Base-by-base conservation (phyloP, 352 stramenopile genomes). In the Globisporangium nagaii region DNA sequence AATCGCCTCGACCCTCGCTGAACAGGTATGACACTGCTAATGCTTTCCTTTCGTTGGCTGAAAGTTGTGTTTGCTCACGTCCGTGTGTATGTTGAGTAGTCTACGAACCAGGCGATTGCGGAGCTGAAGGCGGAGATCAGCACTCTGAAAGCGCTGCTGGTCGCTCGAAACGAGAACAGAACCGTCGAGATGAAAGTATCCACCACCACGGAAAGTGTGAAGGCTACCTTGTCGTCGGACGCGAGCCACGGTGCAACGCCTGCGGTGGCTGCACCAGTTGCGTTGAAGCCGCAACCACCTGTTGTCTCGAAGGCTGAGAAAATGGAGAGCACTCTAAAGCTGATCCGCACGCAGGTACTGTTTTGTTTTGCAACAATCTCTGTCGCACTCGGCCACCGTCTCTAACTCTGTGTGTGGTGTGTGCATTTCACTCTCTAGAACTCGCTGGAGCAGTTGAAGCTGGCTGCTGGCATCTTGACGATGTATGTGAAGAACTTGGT, bases 401-500 rank as follows among this genome's bases (percentile, higher is more conserved):
- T 20, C 22, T 48, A 35, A 39, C 1, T 19, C 2, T 58, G 58
- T 17, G 20, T 58, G 24, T 34, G 6, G 2, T 8, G 9, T 27
- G 20, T 55, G 20, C 40, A 17, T 28, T 35, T 39, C 13, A 13
- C 20, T 39, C 32, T 52, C 24, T 48, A 93, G 82, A 93, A 93
- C 31, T 73, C 78, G 17, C 46, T 79, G 24, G 82, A 90, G 32
- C 68, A 87, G 56, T 62, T 93, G 5, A 83, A 89, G 42, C 45
- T 85, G 22, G 79, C 75, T 51, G 68, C 75, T 10, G 73, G 76
- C 2, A 87, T 93, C 56, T 68, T 93, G 20, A 80, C 78, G 54
- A 93, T 93, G 82, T 93, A 93, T 69, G 79, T 90, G 53, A 90
- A 89, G 71, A 93, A 93, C 56, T 60, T 93, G 13, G 67, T 88